Evolutionary conservation across 805 yeast genomes (phyloP), one percentile per base, ranked within the genome.

Genomic region (Saturnispora mendoncae): DNA sequence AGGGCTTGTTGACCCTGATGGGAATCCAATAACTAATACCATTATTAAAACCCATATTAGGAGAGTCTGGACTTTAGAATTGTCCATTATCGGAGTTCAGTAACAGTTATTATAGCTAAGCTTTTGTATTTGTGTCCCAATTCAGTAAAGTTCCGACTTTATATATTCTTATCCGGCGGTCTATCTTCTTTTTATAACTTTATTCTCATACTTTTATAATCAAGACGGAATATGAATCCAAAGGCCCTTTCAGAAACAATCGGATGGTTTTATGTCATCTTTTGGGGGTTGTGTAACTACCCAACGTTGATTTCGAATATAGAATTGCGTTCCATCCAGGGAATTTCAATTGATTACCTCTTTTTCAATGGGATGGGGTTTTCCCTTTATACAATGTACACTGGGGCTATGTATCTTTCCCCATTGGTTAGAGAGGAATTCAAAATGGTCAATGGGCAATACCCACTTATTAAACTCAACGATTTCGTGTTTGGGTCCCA

Each of bases 51-150:
- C 88, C 14, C 97, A 92, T 56, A 78, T 85, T 43, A 76, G 98
- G 51, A 71, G 97, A 51, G 97, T 90, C 15, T 92, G 98, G 98
- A 92, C 98, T 2, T 69, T 92, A 50, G 98, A 92, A 62, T 69
- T 92, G 47, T 80, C 90, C 21, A 92, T 90, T 14, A 72, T 88
- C 37, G 97, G 96, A 6, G 86, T 84, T 19, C 86, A 77, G 48
- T 76, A 34, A 19, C n/a, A 10, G 18, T 29, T 9, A 14, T 10
- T 20, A 8, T 23, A 15, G 20, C 18, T 25, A 5, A 25, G 18
- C 13, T 33, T 32, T 25, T 33, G 14, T 33, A 23, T 13, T 15
- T n/a, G 14, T n/a, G 12, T 30, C 18, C 33, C 20, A 10, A 30
- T 15, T 10, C 19, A 15, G 30, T 27, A 27, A 27, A 27, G 19